These are phyloP conservation scores for Thelonectria olida DNA, from an alignment of 2,329 filamentous ascomycete species.

Conservation along the genomic window DNA sequence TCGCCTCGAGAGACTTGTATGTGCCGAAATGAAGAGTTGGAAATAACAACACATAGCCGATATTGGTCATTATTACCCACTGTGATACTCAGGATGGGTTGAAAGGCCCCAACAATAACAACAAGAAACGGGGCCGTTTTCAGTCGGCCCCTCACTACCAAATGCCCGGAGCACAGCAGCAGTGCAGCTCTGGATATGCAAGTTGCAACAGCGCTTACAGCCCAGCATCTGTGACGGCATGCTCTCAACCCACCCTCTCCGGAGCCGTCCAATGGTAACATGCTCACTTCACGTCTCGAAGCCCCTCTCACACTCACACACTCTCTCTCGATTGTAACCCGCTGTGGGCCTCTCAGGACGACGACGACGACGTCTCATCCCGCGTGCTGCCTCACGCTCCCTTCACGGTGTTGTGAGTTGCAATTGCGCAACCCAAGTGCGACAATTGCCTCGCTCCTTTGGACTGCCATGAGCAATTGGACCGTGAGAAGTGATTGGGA, in stretches of 20 bases:
- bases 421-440: constrained; percentile 23
- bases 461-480: constrained; percentile 10
- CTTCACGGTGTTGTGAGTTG: constrained; percentile 3
- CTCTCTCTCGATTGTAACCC: constrained; percentile 25
- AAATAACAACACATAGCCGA: constrained; percentile 7
- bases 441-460: constrained; percentile 24
- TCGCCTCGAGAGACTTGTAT: constrained; percentile 16
- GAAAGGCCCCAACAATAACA: no score
- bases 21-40: constrained; percentile 14
- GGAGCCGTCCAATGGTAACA: constrained; percentile 24
- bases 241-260: constrained; percentile 14
- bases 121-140: constrained; percentile 22
- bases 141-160: constrained; percentile 18
- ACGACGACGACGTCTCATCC: not conserved
- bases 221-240: constrained; percentile 27
- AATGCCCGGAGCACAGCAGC: not conserved
- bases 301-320: no score
- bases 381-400: constrained; percentile 9
- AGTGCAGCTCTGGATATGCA: constrained; percentile 13
- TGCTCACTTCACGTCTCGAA: not conserved
- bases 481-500: not conserved
- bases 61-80: constrained; percentile 26
- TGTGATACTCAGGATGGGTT: constrained; percentile 17
- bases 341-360: not conserved
- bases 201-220: constrained; percentile 31